Base-by-base conservation (phyloP, 805 yeast genomes). In the Pichia exigua region DNA sequence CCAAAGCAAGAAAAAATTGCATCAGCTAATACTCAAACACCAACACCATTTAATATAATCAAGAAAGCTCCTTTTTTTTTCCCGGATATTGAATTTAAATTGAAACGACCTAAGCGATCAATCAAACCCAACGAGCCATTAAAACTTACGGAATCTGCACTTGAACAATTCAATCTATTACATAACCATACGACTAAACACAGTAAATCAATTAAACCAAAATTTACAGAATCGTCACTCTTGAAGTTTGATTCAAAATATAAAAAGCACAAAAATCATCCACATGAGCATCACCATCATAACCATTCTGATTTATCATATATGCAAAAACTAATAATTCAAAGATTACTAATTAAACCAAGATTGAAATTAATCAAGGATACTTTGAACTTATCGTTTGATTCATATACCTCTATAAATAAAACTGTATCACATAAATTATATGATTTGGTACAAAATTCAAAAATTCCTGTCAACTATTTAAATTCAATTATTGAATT, bases 341-440 rank as follows among this genome's bases (percentile, higher is more conserved):
- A 86, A 61, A 70, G 68, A 21, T 61, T 76, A 46, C 66, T 79
- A 32, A 82, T 87, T 12, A 67, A 88, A 42, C 69, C 73, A 20
- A 72, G 69, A 20, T 61, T 87, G 46, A 69, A 80, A 46, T 77
- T 10, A 17, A 7, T n/a, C 11, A 44, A 35, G 13, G 13, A 47
- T 21, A 45, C 48, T 2, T 26, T 64, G 57, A 30, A 68, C 47
- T 53, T 62, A 10, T 50, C 60, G 11, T 52, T 61, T 12, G 49
- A 52, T 1, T 43, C 55, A 24, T 87, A 82, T 61, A 83, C 88
- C 3, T 64, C 63, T 17, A 73, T 86, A 50, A 87, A 87, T 65
- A 79, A 78, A 66, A 67, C 67, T 3, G 81, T 85, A 7, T 83
- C 91, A 15, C 72, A 87, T 48, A 68, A 69, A 43, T 63, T 85